Percentiles rank a stretch among this genome's conserved stretches.
Evolutionary conservation across 371 early-diverging fungal species (phyloP).

Genomic region (Mortierella sp.): DNA sequence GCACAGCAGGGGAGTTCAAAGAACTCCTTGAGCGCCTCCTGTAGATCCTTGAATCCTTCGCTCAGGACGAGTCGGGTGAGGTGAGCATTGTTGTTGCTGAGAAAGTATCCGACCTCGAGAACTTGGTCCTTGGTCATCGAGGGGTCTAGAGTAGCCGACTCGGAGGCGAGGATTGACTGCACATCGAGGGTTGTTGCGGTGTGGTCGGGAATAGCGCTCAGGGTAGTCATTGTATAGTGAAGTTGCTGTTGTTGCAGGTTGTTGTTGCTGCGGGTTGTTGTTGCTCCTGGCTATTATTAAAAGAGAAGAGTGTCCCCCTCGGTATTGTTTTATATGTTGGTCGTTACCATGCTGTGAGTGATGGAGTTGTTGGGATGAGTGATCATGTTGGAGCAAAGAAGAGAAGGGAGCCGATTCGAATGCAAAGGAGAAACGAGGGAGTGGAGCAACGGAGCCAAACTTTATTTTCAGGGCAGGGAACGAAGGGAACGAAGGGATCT

Average conservation of each 20-base stretch:
- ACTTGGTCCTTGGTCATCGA: conserved; percentile 39
- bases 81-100: conserved; percentile 9
- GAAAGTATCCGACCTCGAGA: conserved; percentile 18
- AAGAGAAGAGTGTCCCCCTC: background rate
- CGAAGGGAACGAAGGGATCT: too few relatives aligned
- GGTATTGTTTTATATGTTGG: background rate
- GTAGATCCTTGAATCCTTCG: conserved; percentile 25
- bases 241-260: background rate
- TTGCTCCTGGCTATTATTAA: background rate
- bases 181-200: background rate
- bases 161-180: conserved; percentile 27
- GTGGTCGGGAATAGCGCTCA: conserved; percentile 6
- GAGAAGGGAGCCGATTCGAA: background rate
- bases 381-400: conserved; percentile 11
- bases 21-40: conserved; percentile 24
- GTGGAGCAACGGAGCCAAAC: conserved; percentile 1
- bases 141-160: conserved; percentile 20
- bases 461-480: too few relatives aligned
- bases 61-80: conserved; percentile 17
- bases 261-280: background rate
- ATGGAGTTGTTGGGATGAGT: conserved; percentile 1
- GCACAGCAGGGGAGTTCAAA: conserved; percentile 24
- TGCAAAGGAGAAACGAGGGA: background rate
- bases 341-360: background rate
- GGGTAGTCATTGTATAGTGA: background rate